Percentiles rank a stretch among this genome's conserved stretches.
Conservation (phyloP, 805 yeast genomes). For the Metschnikowia reukaufii region DNA sequence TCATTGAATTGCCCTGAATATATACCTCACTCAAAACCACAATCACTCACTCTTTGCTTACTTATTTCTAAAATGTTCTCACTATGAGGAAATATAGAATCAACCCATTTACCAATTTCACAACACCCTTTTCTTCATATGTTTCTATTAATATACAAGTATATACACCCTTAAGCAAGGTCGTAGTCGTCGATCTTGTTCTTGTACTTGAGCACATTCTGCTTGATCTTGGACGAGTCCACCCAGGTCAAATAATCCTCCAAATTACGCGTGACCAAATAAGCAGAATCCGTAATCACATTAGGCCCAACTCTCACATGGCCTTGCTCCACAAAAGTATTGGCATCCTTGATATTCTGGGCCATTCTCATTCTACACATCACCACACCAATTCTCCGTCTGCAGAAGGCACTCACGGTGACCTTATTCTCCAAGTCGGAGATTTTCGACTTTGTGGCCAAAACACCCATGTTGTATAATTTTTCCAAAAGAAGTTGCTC, state of each 20-base stretch:
- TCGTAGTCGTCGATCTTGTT: conserved; percentile 67
- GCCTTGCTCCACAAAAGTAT: conserved; percentile 92
- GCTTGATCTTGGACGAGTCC: conserved; percentile 91
- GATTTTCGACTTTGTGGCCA: conserved; percentile 84
- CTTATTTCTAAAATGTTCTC: too few species aligned
- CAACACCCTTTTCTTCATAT: neutral
- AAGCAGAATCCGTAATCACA: conserved; percentile 94
- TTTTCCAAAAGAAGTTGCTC: conserved; percentile 88
- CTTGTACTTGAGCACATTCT: conserved; percentile 82
- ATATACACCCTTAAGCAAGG: conserved; percentile 32
- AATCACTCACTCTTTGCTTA: too few species aligned
- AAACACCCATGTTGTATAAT: conserved; percentile 81
- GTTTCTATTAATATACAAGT: neutral
- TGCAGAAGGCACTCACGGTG: conserved; percentile 87
- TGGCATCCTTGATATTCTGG: conserved; percentile 82
- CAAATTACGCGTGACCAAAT: conserved; percentile 85
- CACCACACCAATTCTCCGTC: conserved; percentile 90
- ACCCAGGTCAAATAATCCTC: conserved; percentile 98
- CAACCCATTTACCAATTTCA: neutral
- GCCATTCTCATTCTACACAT: conserved; percentile 96
- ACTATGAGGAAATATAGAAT: too few species aligned
- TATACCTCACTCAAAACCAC: too few species aligned
- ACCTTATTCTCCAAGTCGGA: conserved; percentile 90
- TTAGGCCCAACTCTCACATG: conserved; percentile 97
- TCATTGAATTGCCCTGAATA: too few species aligned